These are phyloP conservation scores for Cutaneotrichosporon sp. DNA, from an alignment of 1,284 basidiomycete genomes.

Conservation along the genomic window DNA sequence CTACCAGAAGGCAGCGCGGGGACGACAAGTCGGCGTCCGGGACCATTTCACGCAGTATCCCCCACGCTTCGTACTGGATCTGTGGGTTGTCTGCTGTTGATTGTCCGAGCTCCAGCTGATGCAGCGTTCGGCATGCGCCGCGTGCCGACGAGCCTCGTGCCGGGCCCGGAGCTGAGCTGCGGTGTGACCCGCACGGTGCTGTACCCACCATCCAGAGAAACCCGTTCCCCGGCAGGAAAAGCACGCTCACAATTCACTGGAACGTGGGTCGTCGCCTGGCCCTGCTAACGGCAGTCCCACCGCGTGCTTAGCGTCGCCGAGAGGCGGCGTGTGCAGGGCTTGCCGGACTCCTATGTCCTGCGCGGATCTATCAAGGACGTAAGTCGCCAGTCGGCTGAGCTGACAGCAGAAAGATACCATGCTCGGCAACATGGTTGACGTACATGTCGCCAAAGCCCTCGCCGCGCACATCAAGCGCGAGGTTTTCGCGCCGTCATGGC, in stretches of 20 bases:
- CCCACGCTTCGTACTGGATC: neutral
- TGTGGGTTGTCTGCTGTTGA: neutral
- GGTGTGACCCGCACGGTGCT: constrained; percentile 1
- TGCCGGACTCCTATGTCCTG: constrained; percentile 32
- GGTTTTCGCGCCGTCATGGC: constrained; percentile 29
- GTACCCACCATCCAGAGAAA: constrained; percentile 27
- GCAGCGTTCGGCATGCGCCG: neutral
- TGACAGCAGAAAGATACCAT: constrained; percentile 20
- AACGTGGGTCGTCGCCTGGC: constrained; percentile 19
- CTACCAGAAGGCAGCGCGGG: constrained; percentile 24
- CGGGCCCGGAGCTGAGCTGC: neutral
- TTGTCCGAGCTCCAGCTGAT: neutral
- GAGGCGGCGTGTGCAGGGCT: constrained; percentile 32
- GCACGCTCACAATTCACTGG: constrained; percentile 27
- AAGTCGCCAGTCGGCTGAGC: neutral
- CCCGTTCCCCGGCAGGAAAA: constrained; percentile 21
- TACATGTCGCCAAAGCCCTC: constrained; percentile 27
- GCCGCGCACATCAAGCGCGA: constrained; percentile 25
- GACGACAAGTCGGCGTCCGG: neutral
- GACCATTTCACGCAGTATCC: constrained; percentile 29
- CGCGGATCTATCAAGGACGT: constrained; percentile 23
- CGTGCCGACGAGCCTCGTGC: neutral
- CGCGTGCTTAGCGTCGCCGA: constrained; percentile 33
- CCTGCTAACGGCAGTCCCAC: constrained; percentile 12
- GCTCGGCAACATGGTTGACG: constrained; percentile 31